Base-by-base conservation (phyloP, 306 rosid species). In the Citrullus mucosospermus region DNA sequence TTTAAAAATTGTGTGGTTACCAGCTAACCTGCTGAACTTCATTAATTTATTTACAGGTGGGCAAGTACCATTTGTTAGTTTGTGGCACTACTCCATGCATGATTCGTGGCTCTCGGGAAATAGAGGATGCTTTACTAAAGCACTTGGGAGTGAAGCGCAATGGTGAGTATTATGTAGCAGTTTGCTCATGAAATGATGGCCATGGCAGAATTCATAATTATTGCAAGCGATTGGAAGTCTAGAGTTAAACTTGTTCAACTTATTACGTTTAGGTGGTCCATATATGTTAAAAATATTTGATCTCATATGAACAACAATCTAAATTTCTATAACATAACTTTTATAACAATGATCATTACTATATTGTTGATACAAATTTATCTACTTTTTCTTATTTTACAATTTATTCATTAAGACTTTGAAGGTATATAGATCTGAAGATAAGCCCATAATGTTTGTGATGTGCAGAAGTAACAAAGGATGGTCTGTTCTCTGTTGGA, bases 41-140 rank as follows among this genome's bases (percentile, higher is more conserved):
- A 72, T 87, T 68, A 20, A 34, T 80, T 78, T 73, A 68, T 79
- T 84, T 83, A 84, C 81, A 95, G 99, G 99, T 95, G 76, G 99
- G 99, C 3, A 86, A 84, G 86, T 95, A 91, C 84, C 99, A 95
- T 82, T 91, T 95, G 15, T 86, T 95, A 89, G 99, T 92, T 80
- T 95, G 99, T 82, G 99, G 99, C 80, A 95, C 99, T 25, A 88
- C 97, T 81, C 99, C 99, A 48, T 95, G 99, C 83, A 95, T 95
- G 99, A 95, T 95, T 57, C 97, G 97, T 48, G 97, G 99, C 79
- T 92, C 99, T 72, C 92, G 97, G 80, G 99, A 83, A 59, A 95
- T 95, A 81, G 97, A 95, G 83, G 90, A 87, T 76, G 84, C 99
- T 78, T 88, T 95, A 79, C 79, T 95, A 89, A 88, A 91, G 61